These are phyloP conservation scores for Wickerhamomyces sydowiorum DNA, from an alignment of 805 yeast species.

Conservation along the genomic window DNA sequence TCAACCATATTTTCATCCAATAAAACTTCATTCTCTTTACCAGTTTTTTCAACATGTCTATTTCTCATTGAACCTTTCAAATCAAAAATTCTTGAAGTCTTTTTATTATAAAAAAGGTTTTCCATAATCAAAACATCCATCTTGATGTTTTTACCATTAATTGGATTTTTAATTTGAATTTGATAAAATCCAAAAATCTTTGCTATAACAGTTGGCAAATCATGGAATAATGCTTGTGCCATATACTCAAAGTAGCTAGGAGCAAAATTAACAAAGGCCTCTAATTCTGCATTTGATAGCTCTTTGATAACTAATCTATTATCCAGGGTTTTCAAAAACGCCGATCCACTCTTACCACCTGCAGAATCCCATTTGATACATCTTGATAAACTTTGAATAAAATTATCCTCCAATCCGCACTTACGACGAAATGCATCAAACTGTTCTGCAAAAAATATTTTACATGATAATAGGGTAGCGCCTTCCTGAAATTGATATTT, in stretches of 20 bases:
- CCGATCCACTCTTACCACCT: constrained; percentile 97
- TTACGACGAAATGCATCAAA: constrained; percentile 88
- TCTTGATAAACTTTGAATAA: constrained; percentile 83
- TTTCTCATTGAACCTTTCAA: constrained; percentile 97
- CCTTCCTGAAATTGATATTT: constrained; percentile 91
- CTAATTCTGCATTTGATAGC: constrained; percentile 80
- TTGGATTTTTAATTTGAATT: constrained; percentile 76
- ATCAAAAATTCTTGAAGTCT: constrained; percentile 84
- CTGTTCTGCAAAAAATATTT: constrained; percentile 92
- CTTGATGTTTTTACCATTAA: constrained; percentile 69
- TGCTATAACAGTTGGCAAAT: constrained; percentile 89
- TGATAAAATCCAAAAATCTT: constrained; percentile 95
- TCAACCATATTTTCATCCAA: constrained; percentile 98
- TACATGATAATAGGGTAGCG: constrained; percentile 77
- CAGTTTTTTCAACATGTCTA: constrained; percentile 94
- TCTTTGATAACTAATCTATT: constrained; percentile 88
- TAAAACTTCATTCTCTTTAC: constrained; percentile 88
- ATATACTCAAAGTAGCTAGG: constrained; percentile 95
- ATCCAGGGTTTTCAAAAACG: constrained; percentile 87
- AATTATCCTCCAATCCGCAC: constrained; percentile 71
- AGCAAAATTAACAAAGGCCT: constrained; percentile 91
- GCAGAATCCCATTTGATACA: constrained; percentile 94
- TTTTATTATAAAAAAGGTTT: constrained; percentile 79
- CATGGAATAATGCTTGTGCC: constrained; percentile 92
- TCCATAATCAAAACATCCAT: constrained; percentile 96